Percentiles rank a stretch among this genome's conserved stretches.
Conservation (phyloP, 495 filamentous ascomycete species). For the Podospora comata region DNA sequence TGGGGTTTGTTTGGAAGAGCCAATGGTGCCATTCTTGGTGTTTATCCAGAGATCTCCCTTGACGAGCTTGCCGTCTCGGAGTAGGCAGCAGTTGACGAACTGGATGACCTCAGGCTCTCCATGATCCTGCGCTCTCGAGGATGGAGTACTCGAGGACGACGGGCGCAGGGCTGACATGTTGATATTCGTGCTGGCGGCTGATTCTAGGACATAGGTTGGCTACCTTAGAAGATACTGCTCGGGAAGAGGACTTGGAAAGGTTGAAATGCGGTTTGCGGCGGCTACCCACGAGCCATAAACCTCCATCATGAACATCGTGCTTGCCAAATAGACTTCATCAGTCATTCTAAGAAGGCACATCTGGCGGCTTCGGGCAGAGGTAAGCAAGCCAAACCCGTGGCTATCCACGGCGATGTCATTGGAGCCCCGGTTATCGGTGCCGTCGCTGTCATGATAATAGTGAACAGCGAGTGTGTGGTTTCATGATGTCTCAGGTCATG, state of each 20-base stretch:
- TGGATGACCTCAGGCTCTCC: constrained; percentile 60
- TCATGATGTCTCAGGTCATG: constrained; percentile 17
- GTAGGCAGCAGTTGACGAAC: constrained; percentile 75
- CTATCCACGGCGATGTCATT: background rate
- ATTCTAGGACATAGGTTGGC: too few species aligned
- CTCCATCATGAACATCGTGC: background rate
- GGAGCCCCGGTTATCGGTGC: background rate
- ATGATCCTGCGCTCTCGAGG: background rate
- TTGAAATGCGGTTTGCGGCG: too few species aligned
- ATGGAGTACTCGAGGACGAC: background rate
- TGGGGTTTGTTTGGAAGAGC: constrained; percentile 49
- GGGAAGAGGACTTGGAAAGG: too few species aligned
- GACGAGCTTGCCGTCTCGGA: constrained; percentile 60
- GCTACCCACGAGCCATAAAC: too few species aligned
- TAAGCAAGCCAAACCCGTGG: background rate
- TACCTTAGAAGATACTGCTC: too few species aligned
- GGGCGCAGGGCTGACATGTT: too few species aligned
- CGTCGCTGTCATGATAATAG: background rate
- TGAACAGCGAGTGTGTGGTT: constrained; percentile 7
- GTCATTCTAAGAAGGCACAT: background rate
- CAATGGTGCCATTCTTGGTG: constrained; percentile 68
- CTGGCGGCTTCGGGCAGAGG: background rate
- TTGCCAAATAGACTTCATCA: background rate
- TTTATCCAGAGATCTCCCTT: constrained; percentile 75
- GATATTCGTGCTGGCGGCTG: too few species aligned